Evolutionary conservation across 2,329 filamentous ascomycete species (phyloP), one percentile per base, ranked within the genome.

Genomic region (Orbilia oligospora): DNA sequence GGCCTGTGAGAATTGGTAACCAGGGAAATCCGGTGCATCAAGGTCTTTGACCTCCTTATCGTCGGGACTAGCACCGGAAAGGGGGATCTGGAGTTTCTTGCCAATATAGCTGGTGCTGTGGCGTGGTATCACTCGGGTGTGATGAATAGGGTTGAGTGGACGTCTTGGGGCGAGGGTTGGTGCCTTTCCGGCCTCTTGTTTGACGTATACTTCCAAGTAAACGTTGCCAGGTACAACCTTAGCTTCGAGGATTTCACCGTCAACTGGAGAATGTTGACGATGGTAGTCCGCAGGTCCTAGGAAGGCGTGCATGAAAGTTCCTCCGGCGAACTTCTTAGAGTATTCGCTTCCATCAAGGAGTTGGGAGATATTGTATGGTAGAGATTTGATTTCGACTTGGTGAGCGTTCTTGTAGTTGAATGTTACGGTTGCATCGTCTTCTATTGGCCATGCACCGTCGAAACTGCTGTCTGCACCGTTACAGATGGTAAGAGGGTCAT

Each of bases 241-340:
- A 1, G 84, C 83, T 53, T 85, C 84, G 5, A 68, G 36, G 33
- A 86, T 83, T 10, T 53, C 84, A 9, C 85, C 85, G 0, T 80
- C 77, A 10, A 86, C 83, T 1, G 86, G 85, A 0, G 85, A 83
- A 65, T 86, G 85, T 70, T 85, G 83, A 5, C 85, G 84, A 63
- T 86, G 85, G 80, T 86, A 86, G 76, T 87, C 85, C 66, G 80
- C 83, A 0, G 84, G 82, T 36, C 83, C 83, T 14, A 86, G 82
- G 80, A 86, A 86, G 0, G 83, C 81, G 61, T 86, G 85, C 81
- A 83, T 85, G 80, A 83, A 86, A 12, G 83, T 82, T 9, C 87
- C 87, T 38, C 83, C 83, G 2, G 83, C 80, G 76, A 86, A 86
- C 0, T 80, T 66, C 14, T 83, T 68, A 0, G 80, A 82, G 56